Conservation (phyloP, 441 rosid species). For the Kokia cookei region DNA sequence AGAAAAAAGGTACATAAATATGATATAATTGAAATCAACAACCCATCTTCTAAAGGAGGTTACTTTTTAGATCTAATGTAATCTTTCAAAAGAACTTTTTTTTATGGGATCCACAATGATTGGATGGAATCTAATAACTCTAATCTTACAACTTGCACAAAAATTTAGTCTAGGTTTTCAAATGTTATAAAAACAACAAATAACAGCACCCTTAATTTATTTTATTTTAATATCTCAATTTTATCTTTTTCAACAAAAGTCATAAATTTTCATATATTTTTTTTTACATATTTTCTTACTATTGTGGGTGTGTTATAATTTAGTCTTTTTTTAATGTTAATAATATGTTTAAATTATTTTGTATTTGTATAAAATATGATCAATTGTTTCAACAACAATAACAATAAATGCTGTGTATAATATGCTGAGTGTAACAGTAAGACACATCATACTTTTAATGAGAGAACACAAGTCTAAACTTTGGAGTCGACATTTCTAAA, state of each 20-base stretch:
- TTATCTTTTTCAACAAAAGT: no score
- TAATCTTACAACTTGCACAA: slow-evolving; percentile 11
- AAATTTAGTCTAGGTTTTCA: background rate
- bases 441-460: fast-evolving
- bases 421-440: no score
- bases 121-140: background rate
- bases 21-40: background rate
- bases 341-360: no score
- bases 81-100: background rate
- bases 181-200: background rate
- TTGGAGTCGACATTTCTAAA: no score
- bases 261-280: no score
- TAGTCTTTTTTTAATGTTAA: no score
- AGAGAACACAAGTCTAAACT: fast-evolving
- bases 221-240: background rate
- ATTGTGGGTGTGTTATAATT: no score
- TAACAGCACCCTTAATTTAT: background rate
- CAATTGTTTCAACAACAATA: no score
- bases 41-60: background rate
- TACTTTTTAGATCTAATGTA: background rate
- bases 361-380: no score
- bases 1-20: background rate
- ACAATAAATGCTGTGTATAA: no score
- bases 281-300: no score
- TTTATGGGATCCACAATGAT: background rate